Evolutionary conservation across 2,329 filamentous ascomycete species (phyloP).

Genomic region (Colletotrichum sp.): DNA sequence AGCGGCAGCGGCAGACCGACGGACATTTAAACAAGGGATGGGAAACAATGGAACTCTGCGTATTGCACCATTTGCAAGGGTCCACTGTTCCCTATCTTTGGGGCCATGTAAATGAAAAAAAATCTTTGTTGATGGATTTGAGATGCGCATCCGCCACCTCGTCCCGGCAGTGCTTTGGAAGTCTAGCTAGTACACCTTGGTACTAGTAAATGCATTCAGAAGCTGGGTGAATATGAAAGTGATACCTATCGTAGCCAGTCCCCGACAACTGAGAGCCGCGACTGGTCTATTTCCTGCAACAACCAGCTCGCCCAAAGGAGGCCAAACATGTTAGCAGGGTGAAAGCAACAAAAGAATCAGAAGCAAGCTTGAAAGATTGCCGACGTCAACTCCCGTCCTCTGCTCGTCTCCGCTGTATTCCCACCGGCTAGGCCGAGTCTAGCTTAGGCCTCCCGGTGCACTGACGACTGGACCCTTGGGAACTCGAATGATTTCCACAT

Average conservation of each 20-base stretch:
- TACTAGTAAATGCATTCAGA: background rate
- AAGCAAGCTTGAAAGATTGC: background rate
- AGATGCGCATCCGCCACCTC: background rate
- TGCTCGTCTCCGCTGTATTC: constrained; percentile 6
- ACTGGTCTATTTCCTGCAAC: background rate
- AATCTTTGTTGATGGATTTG: background rate
- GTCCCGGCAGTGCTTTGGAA: background rate
- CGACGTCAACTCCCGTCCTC: constrained; percentile 16
- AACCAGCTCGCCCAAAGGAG: background rate
- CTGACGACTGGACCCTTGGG: background rate
- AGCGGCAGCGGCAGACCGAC: background rate
- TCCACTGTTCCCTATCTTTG: constrained; percentile 6
- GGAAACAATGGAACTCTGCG: background rate
- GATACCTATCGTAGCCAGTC: background rate
- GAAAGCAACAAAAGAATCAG: background rate
- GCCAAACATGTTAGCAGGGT: background rate
- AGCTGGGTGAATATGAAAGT: background rate
- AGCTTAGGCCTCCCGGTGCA: background rate
- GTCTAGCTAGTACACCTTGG: background rate
- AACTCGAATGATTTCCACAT: background rate
- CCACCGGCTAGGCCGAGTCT: background rate
- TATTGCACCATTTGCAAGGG: constrained; percentile 5
- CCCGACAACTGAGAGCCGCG: background rate
- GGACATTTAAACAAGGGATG: background rate
- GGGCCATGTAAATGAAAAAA: background rate